Base-by-base conservation (phyloP, 2,329 filamentous ascomycete genomes). In the Nemania sp. region DNA sequence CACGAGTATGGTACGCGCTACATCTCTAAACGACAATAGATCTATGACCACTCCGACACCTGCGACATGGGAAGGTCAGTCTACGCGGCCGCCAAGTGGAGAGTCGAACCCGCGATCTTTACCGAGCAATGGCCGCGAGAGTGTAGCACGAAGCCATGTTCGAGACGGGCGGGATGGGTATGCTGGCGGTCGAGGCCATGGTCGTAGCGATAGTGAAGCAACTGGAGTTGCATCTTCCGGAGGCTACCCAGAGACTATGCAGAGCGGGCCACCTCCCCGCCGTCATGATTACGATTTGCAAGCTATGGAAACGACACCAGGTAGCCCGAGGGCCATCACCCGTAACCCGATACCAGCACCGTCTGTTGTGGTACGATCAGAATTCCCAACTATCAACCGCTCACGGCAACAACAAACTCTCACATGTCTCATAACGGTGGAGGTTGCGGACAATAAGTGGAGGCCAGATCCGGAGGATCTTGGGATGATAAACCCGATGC, bases 241-340 rank as follows among this genome's bases (percentile, higher is more conserved):
- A 24, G 93, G 94, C 53, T 97, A 97, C 76, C 87, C 90, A 27
- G 92, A 95, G 70, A 90, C 90, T 2, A 89, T 89, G 18, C 89
- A 93, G 73, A 91, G 88, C 75, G 88, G 87, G 6, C 88, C 88
- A 13, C 88, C 88, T 27, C 86, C 87, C 47, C 89, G 94, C 74
- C 91, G 92, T 63, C 94, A 98, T 77, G 95, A 98, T 78, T 98
- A 97, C 76, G 96, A 98, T 77, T 89, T 97, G 18, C 95, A 98
- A 79, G 94, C 94, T 3, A 97, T 98, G 93, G 95, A 98, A 80
- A 93, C 93, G 0, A 92, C 90, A 38, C 85, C 97, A 20, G 88
- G 88, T 71, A 94, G 90, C 79, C 92, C 93, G 5, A 90, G 92
- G 43, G 82, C 86, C 5, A 86, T 91, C 22, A 86, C 89, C 10